Percentiles rank a stretch among this genome's conserved stretches.
These are phyloP conservation scores for Austroboletus olivaceoglutinosus DNA, from an alignment of 1,284 basidiomycete species.

Conservation along the genomic window DNA sequence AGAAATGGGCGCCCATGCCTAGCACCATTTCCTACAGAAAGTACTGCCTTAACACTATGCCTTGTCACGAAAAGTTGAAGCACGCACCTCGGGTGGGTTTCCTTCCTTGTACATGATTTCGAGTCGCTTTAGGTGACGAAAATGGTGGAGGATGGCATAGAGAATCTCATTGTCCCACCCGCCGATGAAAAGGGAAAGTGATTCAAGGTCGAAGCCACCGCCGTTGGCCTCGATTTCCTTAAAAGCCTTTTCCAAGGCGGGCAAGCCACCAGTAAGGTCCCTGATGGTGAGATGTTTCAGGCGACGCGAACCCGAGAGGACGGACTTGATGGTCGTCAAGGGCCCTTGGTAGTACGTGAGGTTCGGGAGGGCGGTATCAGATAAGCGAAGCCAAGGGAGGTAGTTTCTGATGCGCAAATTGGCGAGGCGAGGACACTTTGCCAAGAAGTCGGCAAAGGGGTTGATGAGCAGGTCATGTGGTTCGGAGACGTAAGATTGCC, in stretches of 20 bases:
- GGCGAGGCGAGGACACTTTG: constrained; percentile 24
- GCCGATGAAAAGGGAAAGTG: constrained; percentile 26
- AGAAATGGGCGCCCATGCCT: constrained; percentile 34
- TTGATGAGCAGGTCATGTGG: constrained; percentile 28
- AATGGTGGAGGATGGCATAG: constrained; percentile 28
- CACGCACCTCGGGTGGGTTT: constrained; percentile 27
- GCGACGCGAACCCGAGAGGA: constrained; percentile 19
- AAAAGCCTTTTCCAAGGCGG: constrained; percentile 28
- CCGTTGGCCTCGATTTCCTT: constrained; percentile 24
- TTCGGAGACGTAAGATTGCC: constrained; percentile 30
- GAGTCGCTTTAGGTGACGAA: constrained; percentile 18
- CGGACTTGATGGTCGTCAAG: constrained; percentile 28
- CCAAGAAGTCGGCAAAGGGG: constrained; percentile 26
- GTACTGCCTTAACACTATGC: background rate
- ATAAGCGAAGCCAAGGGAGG: constrained; percentile 25
- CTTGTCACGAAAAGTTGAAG: background rate
- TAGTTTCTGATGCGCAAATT: constrained; percentile 27
- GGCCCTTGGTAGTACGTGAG: constrained; percentile 33
- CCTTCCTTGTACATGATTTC: constrained; percentile 33
- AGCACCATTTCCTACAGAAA: constrained; percentile 24
- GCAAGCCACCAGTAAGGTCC: constrained; percentile 24
- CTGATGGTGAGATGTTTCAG: constrained; percentile 23
- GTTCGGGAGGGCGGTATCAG: constrained; percentile 28
- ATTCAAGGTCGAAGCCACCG: constrained; percentile 17
- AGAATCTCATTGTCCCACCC: constrained; percentile 33